Percentiles rank a stretch among this genome's conserved stretches.
Conservation (phyloP, 768 basidiomycete species). For the Tephrocybe sp. region DNA sequence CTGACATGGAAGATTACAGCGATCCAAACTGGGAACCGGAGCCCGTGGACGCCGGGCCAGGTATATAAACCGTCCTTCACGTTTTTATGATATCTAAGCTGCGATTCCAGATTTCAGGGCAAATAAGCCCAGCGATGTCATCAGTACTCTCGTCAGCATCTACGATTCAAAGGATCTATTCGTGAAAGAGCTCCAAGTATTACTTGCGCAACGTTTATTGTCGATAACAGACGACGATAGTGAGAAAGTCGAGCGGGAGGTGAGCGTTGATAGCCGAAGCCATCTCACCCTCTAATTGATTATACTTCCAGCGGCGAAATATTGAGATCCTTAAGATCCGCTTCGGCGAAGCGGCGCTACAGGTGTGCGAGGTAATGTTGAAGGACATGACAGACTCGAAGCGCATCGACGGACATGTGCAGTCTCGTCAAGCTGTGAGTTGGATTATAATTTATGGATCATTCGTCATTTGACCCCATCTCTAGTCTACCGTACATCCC, state of each 20-base stretch:
- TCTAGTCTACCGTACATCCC: constrained; percentile 78
- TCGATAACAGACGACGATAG: constrained; percentile 77
- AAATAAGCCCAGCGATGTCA: constrained; percentile 89
- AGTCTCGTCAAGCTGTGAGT: constrained; percentile 67
- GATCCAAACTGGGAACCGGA: constrained; percentile 97
- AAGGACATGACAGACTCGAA: constrained; percentile 96
- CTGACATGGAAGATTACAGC: constrained; percentile 80
- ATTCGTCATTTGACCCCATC: not conserved
- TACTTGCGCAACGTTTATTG: constrained; percentile 86
- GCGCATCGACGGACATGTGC: constrained; percentile 85
- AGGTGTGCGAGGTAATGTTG: constrained; percentile 98
- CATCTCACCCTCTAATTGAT: constrained; percentile 7
- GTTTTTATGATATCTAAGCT: not conserved
- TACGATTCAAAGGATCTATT: constrained; percentile 98
- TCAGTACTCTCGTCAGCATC: constrained; percentile 95
- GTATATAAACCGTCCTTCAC: constrained; percentile 39
- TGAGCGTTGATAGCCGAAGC: constrained; percentile 18
- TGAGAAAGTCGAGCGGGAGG: constrained; percentile 76
- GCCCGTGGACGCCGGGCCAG: constrained; percentile 94
- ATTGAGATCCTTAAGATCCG: constrained; percentile 94
- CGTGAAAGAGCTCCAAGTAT: constrained; percentile 90
- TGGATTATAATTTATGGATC: not conserved
- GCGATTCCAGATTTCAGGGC: constrained; percentile 74
- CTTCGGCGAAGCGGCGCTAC: constrained; percentile 90
- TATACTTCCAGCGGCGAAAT: constrained; percentile 67